Evolutionary conservation across 495 filamentous ascomycete species (phyloP).

Genomic region (Cercophora samala): DNA sequence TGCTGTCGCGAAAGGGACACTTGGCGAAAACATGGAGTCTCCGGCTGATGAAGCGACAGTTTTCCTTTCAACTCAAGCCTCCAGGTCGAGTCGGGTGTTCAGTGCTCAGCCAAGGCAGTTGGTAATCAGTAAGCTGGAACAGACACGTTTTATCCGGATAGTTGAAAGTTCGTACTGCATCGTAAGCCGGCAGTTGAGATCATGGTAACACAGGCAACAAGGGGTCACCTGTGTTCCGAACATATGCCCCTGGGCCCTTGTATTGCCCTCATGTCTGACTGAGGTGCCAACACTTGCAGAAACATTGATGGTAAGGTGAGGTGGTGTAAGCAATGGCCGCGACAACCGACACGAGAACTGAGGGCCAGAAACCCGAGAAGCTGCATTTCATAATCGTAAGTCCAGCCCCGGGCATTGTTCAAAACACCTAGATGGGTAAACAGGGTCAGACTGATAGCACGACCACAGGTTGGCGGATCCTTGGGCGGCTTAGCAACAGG

Average conservation of each 20-base stretch:
- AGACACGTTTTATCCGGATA: slow-evolving; percentile 6
- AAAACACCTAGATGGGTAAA: too few relatives aligned
- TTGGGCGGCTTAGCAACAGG: slow-evolving; percentile 45
- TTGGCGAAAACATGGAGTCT: too few relatives aligned
- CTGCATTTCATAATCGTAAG: slow-evolving; percentile 37
- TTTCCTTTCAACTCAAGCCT: too few relatives aligned
- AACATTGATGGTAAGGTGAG: too few relatives aligned
- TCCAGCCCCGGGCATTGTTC: not conserved
- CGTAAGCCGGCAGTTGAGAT: slow-evolving; percentile 8
- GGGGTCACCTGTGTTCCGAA: too few relatives aligned
- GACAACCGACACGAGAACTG: not conserved
- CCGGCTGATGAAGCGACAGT: too few relatives aligned
- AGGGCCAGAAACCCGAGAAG: slow-evolving; percentile 2
- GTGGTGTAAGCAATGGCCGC: slow-evolving; percentile 3
- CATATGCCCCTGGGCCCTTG: too few relatives aligned
- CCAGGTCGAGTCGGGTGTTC: too few relatives aligned
- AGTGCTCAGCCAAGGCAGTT: too few relatives aligned
- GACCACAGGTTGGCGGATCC: slow-evolving; percentile 47
- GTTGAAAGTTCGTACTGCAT: not conserved
- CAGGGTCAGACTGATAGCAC: not conserved
- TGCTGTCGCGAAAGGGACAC: too few relatives aligned
- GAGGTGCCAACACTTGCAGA: too few relatives aligned
- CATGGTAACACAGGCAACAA: not conserved
- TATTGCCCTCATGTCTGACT: too few relatives aligned
- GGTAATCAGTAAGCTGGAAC: not conserved